phyloP scores from a whole-genome alignment of 371 early-diverging fungal genomes.

The Mitosporidium daphniae region DNA sequence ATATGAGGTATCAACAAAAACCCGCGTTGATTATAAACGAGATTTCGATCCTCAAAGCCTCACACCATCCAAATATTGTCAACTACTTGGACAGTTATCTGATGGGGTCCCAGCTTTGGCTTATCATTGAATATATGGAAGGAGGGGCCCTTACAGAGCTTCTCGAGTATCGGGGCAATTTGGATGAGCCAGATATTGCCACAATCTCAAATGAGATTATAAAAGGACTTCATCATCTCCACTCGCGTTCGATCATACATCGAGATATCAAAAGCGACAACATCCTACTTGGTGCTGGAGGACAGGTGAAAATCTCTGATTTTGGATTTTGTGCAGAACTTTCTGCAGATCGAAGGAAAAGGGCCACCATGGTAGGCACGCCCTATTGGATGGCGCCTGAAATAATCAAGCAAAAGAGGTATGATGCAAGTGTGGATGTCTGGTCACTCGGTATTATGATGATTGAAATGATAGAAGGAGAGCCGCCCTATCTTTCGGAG shows the following conservation, averaged over 20 bases:
- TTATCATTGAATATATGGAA: slow-evolving; percentile 92
- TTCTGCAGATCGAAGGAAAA: slow-evolving; percentile 34
- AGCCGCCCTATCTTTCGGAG: slow-evolving; percentile 63
- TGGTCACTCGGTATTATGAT: slow-evolving; percentile 86
- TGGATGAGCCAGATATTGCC: slow-evolving; percentile 59
- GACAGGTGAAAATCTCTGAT: slow-evolving; percentile 74
- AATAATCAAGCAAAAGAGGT: slow-evolving; percentile 61
- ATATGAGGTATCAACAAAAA: slow-evolving; percentile 46
- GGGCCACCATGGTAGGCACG: slow-evolving; percentile 83
- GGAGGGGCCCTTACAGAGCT: slow-evolving; percentile 81
- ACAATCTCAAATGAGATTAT: slow-evolving; percentile 45
- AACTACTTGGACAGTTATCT: slow-evolving; percentile 59
- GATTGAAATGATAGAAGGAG: slow-evolving; percentile 73
- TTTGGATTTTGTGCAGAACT: slow-evolving; percentile 83
- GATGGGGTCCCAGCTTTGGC: slow-evolving; percentile 58
- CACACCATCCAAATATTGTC: slow-evolving; percentile 64
- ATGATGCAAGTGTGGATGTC: slow-evolving; percentile 50
- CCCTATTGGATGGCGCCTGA: slow-evolving; percentile 95
- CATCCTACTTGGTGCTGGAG: slow-evolving; percentile 34
- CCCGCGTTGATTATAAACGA: slow-evolving; percentile 76
- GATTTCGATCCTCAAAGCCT: slow-evolving; percentile 67
- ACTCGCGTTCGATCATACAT: slow-evolving; percentile 55
- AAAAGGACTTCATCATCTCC: slow-evolving; percentile 56
- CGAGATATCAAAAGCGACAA: slow-evolving; percentile 89
- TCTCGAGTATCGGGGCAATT: slow-evolving; percentile 39